These are phyloP conservation scores for Termitomyces eurrhizus DNA, from an alignment of 768 basidiomycete genomes.

Conservation along the genomic window DNA sequence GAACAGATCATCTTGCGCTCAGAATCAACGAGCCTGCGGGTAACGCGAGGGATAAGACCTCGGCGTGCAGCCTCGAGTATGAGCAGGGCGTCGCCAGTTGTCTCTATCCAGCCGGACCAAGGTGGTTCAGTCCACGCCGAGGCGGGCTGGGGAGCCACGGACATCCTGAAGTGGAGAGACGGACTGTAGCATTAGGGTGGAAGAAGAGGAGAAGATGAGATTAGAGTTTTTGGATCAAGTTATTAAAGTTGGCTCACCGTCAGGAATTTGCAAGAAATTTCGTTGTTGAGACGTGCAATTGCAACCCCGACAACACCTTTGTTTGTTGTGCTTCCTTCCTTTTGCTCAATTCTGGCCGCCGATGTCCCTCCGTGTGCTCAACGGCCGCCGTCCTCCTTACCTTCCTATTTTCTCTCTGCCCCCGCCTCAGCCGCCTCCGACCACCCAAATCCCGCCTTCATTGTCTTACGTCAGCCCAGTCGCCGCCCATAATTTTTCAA, in stretches of 20 bases:
- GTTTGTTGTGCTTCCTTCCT: constrained; percentile 26
- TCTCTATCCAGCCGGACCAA: constrained; percentile 93
- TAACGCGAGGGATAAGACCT: constrained; percentile 89
- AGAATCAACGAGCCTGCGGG: constrained; percentile 85
- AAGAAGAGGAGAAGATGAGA: constrained; percentile 28
- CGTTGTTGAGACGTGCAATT: constrained; percentile 32
- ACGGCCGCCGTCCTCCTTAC: background rate
- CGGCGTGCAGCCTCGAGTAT: constrained; percentile 92
- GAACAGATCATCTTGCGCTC: constrained; percentile 92
- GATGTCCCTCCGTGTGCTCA: background rate
- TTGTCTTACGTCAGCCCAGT: constrained; percentile 20
- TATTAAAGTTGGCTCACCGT: constrained; percentile 71
- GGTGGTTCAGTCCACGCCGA: constrained; percentile 81
- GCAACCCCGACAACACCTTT: constrained; percentile 38
- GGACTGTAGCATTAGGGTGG: constrained; percentile 24
- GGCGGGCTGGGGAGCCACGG: constrained; percentile 31
- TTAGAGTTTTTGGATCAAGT: constrained; percentile 56
- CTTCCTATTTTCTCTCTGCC: background rate
- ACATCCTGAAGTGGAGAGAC: constrained; percentile 29
- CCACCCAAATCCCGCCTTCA: background rate
- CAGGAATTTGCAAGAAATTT: constrained; percentile 56
- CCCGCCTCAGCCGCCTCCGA: background rate
- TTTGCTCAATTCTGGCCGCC: constrained; percentile 7
- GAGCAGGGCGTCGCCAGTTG: constrained; percentile 92
- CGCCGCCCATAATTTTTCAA: constrained; percentile 22